Base-by-base conservation (phyloP, 768 basidiomycete genomes). In the Lenzites betulinus region DNA sequence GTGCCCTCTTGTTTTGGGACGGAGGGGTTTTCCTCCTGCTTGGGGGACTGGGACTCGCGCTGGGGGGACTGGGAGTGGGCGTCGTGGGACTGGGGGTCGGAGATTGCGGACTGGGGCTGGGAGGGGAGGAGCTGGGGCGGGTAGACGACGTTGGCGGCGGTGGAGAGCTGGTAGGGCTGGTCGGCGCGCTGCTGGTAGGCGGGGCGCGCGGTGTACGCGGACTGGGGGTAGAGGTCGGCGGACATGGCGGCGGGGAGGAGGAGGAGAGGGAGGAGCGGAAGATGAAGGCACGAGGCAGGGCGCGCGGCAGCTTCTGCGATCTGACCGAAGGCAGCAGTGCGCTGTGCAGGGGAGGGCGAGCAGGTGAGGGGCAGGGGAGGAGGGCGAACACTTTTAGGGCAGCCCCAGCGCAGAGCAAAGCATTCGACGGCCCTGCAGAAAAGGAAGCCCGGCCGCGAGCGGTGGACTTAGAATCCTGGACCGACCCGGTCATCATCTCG, bases 171-270 rank as follows among this genome's bases (percentile, higher is more conserved):
- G 67, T 70, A 71, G 30, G 59, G 58, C 46, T 56, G 58, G 63
- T 70, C 66, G 55, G 66, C 67, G 69, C 26, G 72, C 64, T 74
- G 71, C 70, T 68, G 70, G 78, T 86, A 87, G 28, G 66, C 54
- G 49, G 61, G 42, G 35, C 70, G 70, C 50, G 67, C 61, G 41
- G 66, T 67, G 71, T 78, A 78, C 61, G 72, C 51, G 43, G 62
- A 67, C 68, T 73, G 73, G 70, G 78, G 76, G 70, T 76, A 80
- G 76, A 80, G 75, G 75, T 79, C 79, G 66, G 79, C 77, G 53
- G 62, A 57, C 75, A 75, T 78, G 62, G 54, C 50, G 59, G 54
- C 54, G 60, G 35, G 54, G 50, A 22, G 38, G 44, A 25, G 35
- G 48, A 15, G 59, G 60, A 50, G 53, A 41, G 51, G 33, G 54